Percentiles rank a stretch among this genome's conserved stretches.
Conservation (phyloP, 2,329 filamentous ascomycete species). For the Claviceps sp. region DNA sequence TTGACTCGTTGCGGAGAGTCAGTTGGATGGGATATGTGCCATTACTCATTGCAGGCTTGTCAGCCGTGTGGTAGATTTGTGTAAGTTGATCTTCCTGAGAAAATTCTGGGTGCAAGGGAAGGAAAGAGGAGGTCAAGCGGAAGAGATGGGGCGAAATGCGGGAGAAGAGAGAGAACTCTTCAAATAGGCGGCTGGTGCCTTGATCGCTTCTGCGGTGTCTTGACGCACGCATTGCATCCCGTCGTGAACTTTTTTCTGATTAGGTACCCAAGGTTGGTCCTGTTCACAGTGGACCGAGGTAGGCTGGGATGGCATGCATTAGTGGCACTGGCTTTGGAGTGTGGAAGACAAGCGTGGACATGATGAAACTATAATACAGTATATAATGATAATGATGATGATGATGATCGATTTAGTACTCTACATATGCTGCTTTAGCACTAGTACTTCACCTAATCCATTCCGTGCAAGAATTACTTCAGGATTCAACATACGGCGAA, state of each 20-base stretch:
- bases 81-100: neutral
- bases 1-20: conserved; percentile 10
- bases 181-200: neutral
- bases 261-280: neutral
- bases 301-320: neutral
- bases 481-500: too few species aligned
- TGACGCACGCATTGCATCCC: neutral
- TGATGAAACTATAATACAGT: neutral
- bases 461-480: too few species aligned
- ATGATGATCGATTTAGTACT: too few species aligned
- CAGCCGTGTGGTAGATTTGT: conserved; percentile 21
- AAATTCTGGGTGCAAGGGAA: neutral
- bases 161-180: neutral
- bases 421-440: too few species aligned
- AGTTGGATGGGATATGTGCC: conserved; percentile 29
- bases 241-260: neutral
- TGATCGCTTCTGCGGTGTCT: neutral
- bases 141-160: too few species aligned
- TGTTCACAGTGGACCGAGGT: neutral
- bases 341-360: neutral
- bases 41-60: conserved; percentile 24
- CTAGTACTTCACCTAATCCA: too few species aligned
- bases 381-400: neutral
- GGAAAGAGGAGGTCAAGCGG: neutral
- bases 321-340: neutral